Base-by-base conservation (phyloP, 345 rosid genomes). In the Limnanthes douglasii region DNA sequence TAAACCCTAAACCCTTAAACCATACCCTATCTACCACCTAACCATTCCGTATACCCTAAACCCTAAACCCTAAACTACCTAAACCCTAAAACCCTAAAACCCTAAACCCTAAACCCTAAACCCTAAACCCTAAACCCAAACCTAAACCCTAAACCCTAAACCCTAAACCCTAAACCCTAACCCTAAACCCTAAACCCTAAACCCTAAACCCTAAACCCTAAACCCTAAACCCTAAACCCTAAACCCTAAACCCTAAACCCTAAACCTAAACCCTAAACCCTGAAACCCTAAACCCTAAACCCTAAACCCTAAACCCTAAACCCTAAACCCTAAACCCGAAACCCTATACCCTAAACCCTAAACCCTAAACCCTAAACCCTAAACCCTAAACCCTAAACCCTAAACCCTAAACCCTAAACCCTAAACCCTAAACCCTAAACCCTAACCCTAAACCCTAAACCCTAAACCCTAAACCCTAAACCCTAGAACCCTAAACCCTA, bases 251-350 rank as follows among this genome's bases (percentile, higher is more conserved):
- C 30, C 30, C 10, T 3, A 26, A 26, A 4, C 30, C 30, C 10
- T 4, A 26, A 26, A 26, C 30, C 30, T 11, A 2, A 26, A 26
- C n/a, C n/a, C n/a, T n/a, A n/a, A n/a, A n/a, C n/a, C n/a, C n/a
- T n/a, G n/a, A n/a, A n/a, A n/a, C n/a, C n/a, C n/a, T n/a, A n/a
- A n/a, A n/a, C n/a, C n/a, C n/a, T n/a, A n/a, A n/a, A 26, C 30
- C 30, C 36, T 31, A 31, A 12, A 5, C 36, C 36, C 36, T 31
- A 31, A 31, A 31, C 36, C 16, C 36, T 5, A 31, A 31, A 8
- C 36, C 36, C 11, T 5, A 31, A 31, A 8, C 36, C 36, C 11
- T 6, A 31, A 31, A 8, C 36, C 36, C 11, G 11, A 31, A 31
- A 8, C 36, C 36, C 16, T 2, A 31, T 5, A 7, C 36, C 36